Evolutionary conservation across 2,329 filamentous ascomycete genomes (phyloP).

Genomic region (Ophiostoma pallidulum): DNA sequence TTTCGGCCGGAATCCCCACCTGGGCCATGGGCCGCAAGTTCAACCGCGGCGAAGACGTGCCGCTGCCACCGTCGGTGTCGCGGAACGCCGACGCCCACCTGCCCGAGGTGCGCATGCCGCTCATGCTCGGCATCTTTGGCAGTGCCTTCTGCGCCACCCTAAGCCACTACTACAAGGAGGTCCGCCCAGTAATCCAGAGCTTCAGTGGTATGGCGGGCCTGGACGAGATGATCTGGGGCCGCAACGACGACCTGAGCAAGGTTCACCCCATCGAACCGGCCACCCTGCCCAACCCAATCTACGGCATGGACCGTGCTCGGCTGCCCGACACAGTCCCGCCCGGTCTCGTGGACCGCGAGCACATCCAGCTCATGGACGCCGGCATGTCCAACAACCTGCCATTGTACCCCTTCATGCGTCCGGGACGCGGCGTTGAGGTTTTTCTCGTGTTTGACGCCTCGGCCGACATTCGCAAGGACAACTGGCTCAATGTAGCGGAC

Average conservation of each 20-base stretch:
- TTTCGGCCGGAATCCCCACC: slow-evolving; percentile 82
- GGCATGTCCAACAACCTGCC: slow-evolving; percentile 98
- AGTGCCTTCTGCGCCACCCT: slow-evolving; percentile 93
- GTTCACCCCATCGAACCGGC: slow-evolving; percentile 93
- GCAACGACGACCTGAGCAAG: slow-evolving; percentile 76
- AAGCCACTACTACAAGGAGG: slow-evolving; percentile 91
- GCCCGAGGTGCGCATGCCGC: slow-evolving; percentile 74
- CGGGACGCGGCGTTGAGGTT: slow-evolving; percentile 80
- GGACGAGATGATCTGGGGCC: slow-evolving; percentile 73
- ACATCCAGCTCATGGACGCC: slow-evolving; percentile 86
- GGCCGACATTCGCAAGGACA: slow-evolving; percentile 85
- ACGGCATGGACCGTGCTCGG: slow-evolving; percentile 63
- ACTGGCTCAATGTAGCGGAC: slow-evolving; percentile 91
- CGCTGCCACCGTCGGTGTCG: slow-evolving; percentile 26
- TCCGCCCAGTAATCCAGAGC: slow-evolving; percentile 70
- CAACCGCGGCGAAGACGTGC: slow-evolving; percentile 56
- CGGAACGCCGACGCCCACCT: slow-evolving; percentile 41
- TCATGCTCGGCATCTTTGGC: slow-evolving; percentile 90
- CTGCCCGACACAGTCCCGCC: slow-evolving; percentile 70
- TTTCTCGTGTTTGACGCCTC: slow-evolving; percentile 90
- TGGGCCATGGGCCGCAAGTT: slow-evolving; percentile 88
- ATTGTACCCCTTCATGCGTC: slow-evolving; percentile 85
- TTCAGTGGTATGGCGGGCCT: slow-evolving; percentile 66
- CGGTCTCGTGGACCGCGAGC: slow-evolving; percentile 59
- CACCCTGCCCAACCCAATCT: slow-evolving; percentile 78